Evolutionary conservation across 768 basidiomycete species (phyloP).

Genomic region (Phylloporus arenicola): DNA sequence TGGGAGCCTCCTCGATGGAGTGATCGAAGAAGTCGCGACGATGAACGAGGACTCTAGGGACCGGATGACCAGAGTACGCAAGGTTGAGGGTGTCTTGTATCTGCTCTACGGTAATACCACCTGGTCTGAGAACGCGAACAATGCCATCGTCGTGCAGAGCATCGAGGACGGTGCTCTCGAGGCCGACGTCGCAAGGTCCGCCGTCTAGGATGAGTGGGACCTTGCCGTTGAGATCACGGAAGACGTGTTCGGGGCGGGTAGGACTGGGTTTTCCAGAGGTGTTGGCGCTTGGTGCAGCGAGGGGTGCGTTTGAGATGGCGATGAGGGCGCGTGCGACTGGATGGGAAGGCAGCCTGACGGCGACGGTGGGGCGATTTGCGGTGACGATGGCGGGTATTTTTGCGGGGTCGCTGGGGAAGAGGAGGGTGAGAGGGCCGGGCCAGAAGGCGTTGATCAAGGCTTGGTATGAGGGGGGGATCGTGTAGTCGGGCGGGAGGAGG

Average conservation of each 20-base stretch:
- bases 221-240: slow-evolving; percentile 69
- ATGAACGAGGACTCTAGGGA: slow-evolving; percentile 72
- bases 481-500: slow-evolving; percentile 64
- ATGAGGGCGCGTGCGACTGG: slow-evolving; percentile 90
- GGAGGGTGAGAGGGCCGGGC: slow-evolving; percentile 90
- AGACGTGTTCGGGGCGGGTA: slow-evolving; percentile 82
- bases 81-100: slow-evolving; percentile 56
- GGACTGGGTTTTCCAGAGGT: slow-evolving; percentile 92
- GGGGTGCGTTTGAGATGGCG: slow-evolving; percentile 60
- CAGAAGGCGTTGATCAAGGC: slow-evolving; percentile 80
- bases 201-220: slow-evolving; percentile 83
- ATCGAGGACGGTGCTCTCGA: slow-evolving; percentile 96
- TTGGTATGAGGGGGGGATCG: slow-evolving; percentile 59
- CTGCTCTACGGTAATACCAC: slow-evolving; percentile 88
- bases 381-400: slow-evolving; percentile 73
- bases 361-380: slow-evolving; percentile 75
- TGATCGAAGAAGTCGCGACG: slow-evolving; percentile 70
- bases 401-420: slow-evolving; percentile 70
- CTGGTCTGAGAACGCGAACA: slow-evolving; percentile 82
- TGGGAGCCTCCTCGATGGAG: slow-evolving; percentile 70
- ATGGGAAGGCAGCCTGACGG: slow-evolving; percentile 92
- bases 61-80: slow-evolving; percentile 31
- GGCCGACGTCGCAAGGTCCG: slow-evolving; percentile 82
- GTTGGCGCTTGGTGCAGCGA: slow-evolving; percentile 96
- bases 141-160: slow-evolving; percentile 71